Base-by-base conservation (phyloP, 805 yeast species). In the Ogataea henricii region DNA sequence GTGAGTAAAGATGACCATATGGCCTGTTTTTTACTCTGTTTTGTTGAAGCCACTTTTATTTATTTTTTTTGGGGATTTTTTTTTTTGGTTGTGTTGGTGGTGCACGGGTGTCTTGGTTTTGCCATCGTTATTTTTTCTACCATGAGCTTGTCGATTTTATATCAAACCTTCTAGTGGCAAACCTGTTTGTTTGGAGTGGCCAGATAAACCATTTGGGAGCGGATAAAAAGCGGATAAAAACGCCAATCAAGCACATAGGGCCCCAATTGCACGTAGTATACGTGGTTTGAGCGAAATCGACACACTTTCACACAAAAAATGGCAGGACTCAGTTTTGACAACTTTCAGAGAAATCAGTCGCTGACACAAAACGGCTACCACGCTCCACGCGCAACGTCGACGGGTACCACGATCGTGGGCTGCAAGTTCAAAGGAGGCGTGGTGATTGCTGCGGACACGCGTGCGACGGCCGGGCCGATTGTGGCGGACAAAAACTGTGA, bases 351-450 rank as follows among this genome's bases (percentile, higher is more conserved):
- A 76, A 94, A 94, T 69, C 80, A 79, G 50, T 83, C 72, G 57
- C 76, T 94, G 46, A 76, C 86, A 18, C 77, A 82, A 55, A 56
- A 59, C 8, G 96, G 97, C 10, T 81, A 78, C 60, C 81, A 84
- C 3, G 73, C 81, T 29, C 97, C 98, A 45, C 85, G 77, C 54
- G 96, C 96, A 30, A 94, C 99, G 1, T 89, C 97, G 18, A 94
- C 99, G 1, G 99, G 99, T 74, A 94, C 99, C n/a, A 94, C 99
- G 0, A 94, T 94, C 73, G 99, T 94, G 20, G 99, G 99, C 43
- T 88, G 96, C 66, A 87, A 86, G 64, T 92, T 87, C 69, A 74
- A 87, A 45, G 92, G 89, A 52, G 99, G 99, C 59, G 99, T 92
- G 23, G 89, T 94, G 33, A 89, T 94, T 69, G 98, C 99, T 10